phyloP scores from a whole-genome alignment of 169 alveolate species.

The Plasmodium cynomolgi region DNA sequence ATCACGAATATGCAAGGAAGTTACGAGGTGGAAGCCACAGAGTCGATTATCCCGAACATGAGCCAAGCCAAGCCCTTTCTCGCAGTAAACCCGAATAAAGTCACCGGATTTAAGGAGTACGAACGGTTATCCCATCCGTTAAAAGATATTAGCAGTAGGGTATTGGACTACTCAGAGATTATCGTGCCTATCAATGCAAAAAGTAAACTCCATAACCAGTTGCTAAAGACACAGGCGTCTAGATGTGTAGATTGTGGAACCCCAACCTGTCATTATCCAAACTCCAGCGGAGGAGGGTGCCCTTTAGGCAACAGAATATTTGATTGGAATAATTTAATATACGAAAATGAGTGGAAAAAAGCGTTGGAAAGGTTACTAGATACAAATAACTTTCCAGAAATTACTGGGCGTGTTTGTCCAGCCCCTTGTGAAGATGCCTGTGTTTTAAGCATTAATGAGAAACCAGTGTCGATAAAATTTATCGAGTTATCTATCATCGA shows the following conservation, averaged over 20 bases:
- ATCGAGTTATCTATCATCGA: slow-evolving; percentile 83
- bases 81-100: slow-evolving; percentile 74
- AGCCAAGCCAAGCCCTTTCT: slow-evolving; percentile 56
- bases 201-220: slow-evolving; percentile 66
- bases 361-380: slow-evolving; percentile 82
- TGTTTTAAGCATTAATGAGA: slow-evolving; percentile 81
- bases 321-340: slow-evolving; percentile 81
- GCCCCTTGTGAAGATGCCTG: slow-evolving; percentile 87
- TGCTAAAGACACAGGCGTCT: slow-evolving; percentile 81
- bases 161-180: slow-evolving; percentile 72
- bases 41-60: not conserved
- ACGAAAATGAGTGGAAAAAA: slow-evolving; percentile 82
- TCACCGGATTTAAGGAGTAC: slow-evolving; percentile 74
- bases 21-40: slow-evolving; percentile 3
- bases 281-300: slow-evolving; percentile 84
- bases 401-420: slow-evolving; percentile 84
- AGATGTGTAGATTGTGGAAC: slow-evolving; percentile 87
- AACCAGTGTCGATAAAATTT: slow-evolving; percentile 82
- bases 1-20: not conserved
- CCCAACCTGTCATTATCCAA: slow-evolving; percentile 83
- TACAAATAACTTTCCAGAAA: slow-evolving; percentile 85
- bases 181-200: slow-evolving; percentile 74
- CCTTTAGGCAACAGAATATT: slow-evolving; percentile 84
- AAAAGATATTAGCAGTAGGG: slow-evolving; percentile 72
- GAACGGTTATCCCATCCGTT: slow-evolving; percentile 75